Percentiles rank a stretch among this genome's conserved stretches.
phyloP scores from a whole-genome alignment of 345 rosid species.

The Lepidium didymum region DNA sequence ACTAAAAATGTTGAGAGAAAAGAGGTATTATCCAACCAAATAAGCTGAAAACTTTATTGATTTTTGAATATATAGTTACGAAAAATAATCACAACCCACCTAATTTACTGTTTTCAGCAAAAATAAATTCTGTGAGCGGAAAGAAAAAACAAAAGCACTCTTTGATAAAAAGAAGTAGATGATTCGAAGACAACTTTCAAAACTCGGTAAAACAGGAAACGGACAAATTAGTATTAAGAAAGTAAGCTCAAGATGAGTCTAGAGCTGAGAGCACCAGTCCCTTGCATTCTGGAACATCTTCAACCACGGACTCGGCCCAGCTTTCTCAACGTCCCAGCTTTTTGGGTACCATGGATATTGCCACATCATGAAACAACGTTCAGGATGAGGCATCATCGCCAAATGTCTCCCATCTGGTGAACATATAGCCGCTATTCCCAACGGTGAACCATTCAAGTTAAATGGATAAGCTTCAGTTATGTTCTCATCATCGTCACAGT shows the following conservation, averaged over 20 bases:
- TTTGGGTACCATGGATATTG: conserved; percentile 92
- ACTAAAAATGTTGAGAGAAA: no score
- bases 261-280: conserved; percentile 64
- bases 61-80: no score
- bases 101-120: no score
- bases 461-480: conserved; percentile 82
- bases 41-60: no score
- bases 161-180: not conserved
- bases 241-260: not conserved
- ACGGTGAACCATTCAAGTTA: conserved; percentile 88
- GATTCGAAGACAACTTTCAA: conserved; percentile 1
- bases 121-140: no score
- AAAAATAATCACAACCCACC: no score
- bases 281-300: conserved; percentile 94
- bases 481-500: conserved; percentile 80
- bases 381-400: conserved; percentile 99
- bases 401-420: conserved; percentile 94
- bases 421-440: conserved; percentile 90
- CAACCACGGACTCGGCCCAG: conserved; percentile 94
- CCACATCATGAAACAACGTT: conserved; percentile 98
- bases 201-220: conserved; percentile 3
- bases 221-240: not conserved
- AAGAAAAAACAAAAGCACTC: not conserved
- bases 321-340: conserved; percentile 74
- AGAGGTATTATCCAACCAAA: no score